Percentiles rank a stretch among this genome's conserved stretches.
phyloP scores from a whole-genome alignment of 495 filamentous ascomycete genomes.

The Neurospora pannonica region DNA sequence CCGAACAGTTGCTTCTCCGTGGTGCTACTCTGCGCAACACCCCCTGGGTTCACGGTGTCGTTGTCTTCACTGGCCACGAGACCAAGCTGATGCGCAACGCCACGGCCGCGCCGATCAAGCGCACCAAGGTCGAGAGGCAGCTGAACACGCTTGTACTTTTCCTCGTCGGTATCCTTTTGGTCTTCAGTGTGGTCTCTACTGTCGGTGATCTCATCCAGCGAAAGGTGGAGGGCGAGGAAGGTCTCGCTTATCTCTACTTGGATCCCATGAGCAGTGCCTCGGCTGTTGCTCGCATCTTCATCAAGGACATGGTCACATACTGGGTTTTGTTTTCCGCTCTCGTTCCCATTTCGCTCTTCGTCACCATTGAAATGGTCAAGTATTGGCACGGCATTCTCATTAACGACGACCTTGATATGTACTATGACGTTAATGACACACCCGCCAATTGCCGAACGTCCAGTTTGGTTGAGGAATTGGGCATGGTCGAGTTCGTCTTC shows the following conservation, averaged over 20 bases:
- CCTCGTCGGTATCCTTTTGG: conserved; percentile 74
- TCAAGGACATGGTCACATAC: conserved; percentile 92
- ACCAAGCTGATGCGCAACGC: conserved; percentile 99
- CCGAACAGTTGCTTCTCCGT: conserved; percentile 63
- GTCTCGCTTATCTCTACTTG: conserved; percentile 65
- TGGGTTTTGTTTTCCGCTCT: conserved; percentile 98
- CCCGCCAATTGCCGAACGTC: conserved; percentile 93
- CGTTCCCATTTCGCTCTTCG: conserved; percentile 95
- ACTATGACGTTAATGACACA: conserved; percentile 91
- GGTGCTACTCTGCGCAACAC: conserved; percentile 95
- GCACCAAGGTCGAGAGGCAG: conserved; percentile 85
- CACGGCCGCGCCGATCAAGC: conserved; percentile 94
- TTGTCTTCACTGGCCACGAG: conserved; percentile 97
- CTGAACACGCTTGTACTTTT: conserved; percentile 90
- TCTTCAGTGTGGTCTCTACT: conserved; percentile 78
- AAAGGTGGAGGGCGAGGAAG: conserved; percentile 37
- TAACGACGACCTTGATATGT: conserved; percentile 95
- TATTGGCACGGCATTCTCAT: conserved; percentile 96
- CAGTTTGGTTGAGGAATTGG: conserved; percentile 91
- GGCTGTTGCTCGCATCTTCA: conserved; percentile 67
- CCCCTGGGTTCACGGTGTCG: conserved; percentile 93
- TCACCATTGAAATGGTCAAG: conserved; percentile 96
- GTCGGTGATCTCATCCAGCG: conserved; percentile 82
- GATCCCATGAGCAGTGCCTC: conserved; percentile 29
- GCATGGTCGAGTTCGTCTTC: conserved; percentile 98